Base-by-base conservation (phyloP, 139 green algal species). In the Deuterostichococcus epilithicus region DNA sequence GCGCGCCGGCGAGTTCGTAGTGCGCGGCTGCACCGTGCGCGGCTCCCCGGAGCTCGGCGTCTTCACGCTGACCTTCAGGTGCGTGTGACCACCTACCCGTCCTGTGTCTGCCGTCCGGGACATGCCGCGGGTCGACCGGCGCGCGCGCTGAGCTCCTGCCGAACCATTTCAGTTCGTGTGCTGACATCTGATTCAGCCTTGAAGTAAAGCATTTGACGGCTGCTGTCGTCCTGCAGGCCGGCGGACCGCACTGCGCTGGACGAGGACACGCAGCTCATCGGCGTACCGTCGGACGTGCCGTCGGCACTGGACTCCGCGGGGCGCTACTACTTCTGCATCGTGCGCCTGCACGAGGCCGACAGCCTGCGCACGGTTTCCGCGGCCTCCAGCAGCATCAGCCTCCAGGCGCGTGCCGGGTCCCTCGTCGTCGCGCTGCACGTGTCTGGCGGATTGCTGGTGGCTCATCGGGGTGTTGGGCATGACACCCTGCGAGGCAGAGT, bases 241-340 rank as follows among this genome's bases (percentile, higher is more conserved):
- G 72, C 72, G 1, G 45, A 44, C 18, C 32, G 25, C 33, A 59
- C 25, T 3, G 30, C 36, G 32, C 28, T 76, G 32, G 72, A 76
- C 30, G 33, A 68, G 30, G 67, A 76, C 45, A 76, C n/a, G 33
- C 42, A 33, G n/a, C 6, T 28, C 33, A 69, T 76, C 18, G 72
- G 72, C 45, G 47, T 69, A 13, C 72, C 72, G 32, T 63, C 52
- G 28, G 52, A 63, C 18, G 52, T 63, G 13, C 52, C 52, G 18
- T 63, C 52, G 52, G 10, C 8, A 3, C 3, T 28, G 13, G 20
- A 63, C 18, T 5, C 52, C 52, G 26, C 52, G 10, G 52, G 52
- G 13, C 52, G 52, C 8, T 63, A 63, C 52, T 63, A n/a, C 52
- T 63, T 63, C 18, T 13, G 18, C 13, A n/a, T 63, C 52, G 13